These are phyloP conservation scores for Trifolium pratense DNA, from an alignment of 306 rosid genomes.

Conservation along the genomic window DNA sequence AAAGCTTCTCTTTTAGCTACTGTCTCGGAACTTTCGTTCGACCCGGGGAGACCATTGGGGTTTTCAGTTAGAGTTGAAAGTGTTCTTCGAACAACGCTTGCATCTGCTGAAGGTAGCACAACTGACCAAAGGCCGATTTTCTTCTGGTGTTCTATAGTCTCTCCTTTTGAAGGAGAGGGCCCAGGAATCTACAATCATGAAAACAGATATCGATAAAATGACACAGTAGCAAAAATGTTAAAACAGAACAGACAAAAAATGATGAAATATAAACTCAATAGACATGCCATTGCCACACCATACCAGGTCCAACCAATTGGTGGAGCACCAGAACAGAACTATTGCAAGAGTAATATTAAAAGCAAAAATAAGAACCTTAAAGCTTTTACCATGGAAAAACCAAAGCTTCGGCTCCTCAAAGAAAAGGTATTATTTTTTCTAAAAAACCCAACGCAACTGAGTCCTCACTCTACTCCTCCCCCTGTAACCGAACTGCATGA, in stretches of 20 bases:
- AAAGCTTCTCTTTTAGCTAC: slow-evolving; percentile 63
- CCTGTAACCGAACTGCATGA: neutral
- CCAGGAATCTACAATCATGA: slow-evolving; percentile 74
- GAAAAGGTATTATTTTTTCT: no score
- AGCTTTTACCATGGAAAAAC: neutral
- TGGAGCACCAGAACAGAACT: neutral
- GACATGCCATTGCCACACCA: neutral
- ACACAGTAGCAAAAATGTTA: neutral
- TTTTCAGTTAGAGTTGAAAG: slow-evolving; percentile 64
- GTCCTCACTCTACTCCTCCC: neutral
- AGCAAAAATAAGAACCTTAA: neutral
- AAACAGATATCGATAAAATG: slow-evolving; percentile 1
- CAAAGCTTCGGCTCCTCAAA: neutral
- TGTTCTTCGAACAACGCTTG: slow-evolving; percentile 78
- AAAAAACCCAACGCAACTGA: neutral
- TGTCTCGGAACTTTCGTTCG: slow-evolving; percentile 55
- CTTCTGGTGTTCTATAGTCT: slow-evolving; percentile 73
- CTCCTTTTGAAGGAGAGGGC: slow-evolving; percentile 64
- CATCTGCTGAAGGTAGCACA: slow-evolving; percentile 86
- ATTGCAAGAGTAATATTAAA: neutral
- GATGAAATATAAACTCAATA: slow-evolving; percentile 10
- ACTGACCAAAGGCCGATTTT: slow-evolving; percentile 75
- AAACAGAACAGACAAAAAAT: slow-evolving; percentile 6
- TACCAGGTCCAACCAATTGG: neutral
- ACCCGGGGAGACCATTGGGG: slow-evolving; percentile 72